Base-by-base conservation (phyloP, 1,284 basidiomycete genomes). In the Leccinum insolens region DNA sequence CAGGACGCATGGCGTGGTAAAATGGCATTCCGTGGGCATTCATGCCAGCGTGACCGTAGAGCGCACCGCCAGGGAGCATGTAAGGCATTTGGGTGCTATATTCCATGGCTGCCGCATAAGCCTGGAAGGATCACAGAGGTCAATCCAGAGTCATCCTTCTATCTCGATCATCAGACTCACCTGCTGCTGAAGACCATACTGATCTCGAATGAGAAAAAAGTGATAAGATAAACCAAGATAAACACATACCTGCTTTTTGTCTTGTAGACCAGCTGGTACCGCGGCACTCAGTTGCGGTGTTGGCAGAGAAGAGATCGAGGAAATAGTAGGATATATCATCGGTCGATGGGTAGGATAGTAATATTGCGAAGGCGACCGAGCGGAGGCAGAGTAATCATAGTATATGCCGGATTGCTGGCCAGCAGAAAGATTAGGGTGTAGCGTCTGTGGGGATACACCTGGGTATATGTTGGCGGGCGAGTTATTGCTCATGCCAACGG, bases 231-330 rank as follows among this genome's bases (percentile, higher is more conserved):
- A 46, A 61, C 58, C 34, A 44, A 67, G 37, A 63, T 7, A 66
- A 72, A 67, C 58, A 71, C 81, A 55, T 72, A 89, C 90, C 82
- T 88, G 89, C 72, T 89, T 90, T 77, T 89, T 91, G 70, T 89
- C 88, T 25, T 80, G 74, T 49, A 84, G 72, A 41, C 82, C 79
- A 15, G 81, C 77, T 37, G 84, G 81, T 58, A 79, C 78, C 15
- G 82, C 79, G 58, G 81, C 72, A n/a, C 79, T 74, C 41, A 85
- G 70, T 69, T 86, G 83, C 55, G 83, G 80, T 15, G 83, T 82
- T 15, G 85, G 79, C 81, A 89, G 84, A 11, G 88, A 83, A 5
- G 88, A 87, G 65, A 84, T 83, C 37, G 80, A 79, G 7, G 85
- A 78, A 58, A 77, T 75, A 12, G 83, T 79, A 69, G 87, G 83